Evolutionary conservation across 2,329 filamentous ascomycete genomes (phyloP).

Genomic region (Tricladium varicosporioides): DNA sequence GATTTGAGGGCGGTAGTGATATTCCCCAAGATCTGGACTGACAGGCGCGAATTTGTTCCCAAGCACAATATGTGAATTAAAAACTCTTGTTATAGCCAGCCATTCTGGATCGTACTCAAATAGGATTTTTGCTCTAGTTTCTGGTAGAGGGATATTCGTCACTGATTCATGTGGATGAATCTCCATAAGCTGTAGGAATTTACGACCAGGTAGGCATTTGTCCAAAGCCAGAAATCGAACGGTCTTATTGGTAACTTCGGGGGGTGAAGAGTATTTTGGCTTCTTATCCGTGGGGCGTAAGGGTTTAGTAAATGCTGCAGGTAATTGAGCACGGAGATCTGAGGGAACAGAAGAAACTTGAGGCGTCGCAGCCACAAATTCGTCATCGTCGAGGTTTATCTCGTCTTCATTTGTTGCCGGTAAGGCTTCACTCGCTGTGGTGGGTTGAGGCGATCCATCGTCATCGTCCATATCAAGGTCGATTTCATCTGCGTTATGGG

Average conservation of each 20-base stretch:
- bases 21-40: slow-evolving; percentile 64
- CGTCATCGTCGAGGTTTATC: slow-evolving; percentile 11
- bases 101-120: slow-evolving; percentile 82
- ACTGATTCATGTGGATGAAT: slow-evolving; percentile 46
- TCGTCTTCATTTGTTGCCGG: slow-evolving; percentile 10
- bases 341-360: slow-evolving; percentile 47
- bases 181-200: slow-evolving; percentile 79
- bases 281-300: slow-evolving; percentile 36
- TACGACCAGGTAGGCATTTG: slow-evolving; percentile 77
- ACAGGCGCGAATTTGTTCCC: slow-evolving; percentile 55
- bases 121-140: slow-evolving; percentile 20
- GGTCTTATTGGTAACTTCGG: slow-evolving; percentile 71
- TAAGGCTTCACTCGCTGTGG: not conserved
- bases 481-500: slow-evolving; percentile 62
- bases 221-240: slow-evolving; percentile 88
- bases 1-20: slow-evolving; percentile 65
- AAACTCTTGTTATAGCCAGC: slow-evolving; percentile 87
- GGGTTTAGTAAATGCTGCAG: slow-evolving; percentile 65
- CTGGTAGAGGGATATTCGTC: slow-evolving; percentile 17
- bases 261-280: slow-evolving; percentile 63
- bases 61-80: slow-evolving; percentile 63
- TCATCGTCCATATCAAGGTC: slow-evolving; percentile 45
- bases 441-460: slow-evolving; percentile 20
- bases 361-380: not conserved
- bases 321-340: slow-evolving; percentile 70